phyloP scores from a whole-genome alignment of 768 basidiomycete species.

The Neoboletus magnificus region DNA sequence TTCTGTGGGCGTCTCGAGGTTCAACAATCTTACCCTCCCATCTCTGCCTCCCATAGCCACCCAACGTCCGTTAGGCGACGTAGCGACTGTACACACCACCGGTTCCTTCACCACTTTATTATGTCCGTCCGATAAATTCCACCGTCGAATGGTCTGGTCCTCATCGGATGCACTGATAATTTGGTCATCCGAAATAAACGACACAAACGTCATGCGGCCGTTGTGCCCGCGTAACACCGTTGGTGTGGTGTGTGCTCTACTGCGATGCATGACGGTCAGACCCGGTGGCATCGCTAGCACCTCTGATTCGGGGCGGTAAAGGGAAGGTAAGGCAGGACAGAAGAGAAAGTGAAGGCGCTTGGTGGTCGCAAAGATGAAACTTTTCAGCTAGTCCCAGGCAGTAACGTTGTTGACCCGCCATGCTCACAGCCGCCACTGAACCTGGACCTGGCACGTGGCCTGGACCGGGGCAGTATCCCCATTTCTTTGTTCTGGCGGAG shows the following conservation, averaged over 20 bases:
- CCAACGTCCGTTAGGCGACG: slow-evolving; percentile 11
- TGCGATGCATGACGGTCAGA: background rate
- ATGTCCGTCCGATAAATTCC: slow-evolving; percentile 4
- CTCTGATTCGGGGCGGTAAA: background rate
- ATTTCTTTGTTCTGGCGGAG: background rate
- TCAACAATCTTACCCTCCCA: slow-evolving; percentile 8
- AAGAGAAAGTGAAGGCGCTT: background rate
- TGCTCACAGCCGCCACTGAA: slow-evolving; percentile 1
- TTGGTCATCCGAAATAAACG: slow-evolving; percentile 11
- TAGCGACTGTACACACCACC: background rate
- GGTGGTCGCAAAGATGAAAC: background rate
- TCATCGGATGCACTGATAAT: slow-evolving; percentile 19
- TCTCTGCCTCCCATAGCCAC: slow-evolving; percentile 18
- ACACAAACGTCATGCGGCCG: slow-evolving; percentile 10
- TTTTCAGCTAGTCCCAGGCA: background rate
- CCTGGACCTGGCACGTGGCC: slow-evolving; percentile 8
- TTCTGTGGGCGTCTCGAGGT: background rate
- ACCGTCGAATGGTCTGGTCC: slow-evolving; percentile 19
- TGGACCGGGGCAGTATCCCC: background rate
- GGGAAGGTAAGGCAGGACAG: background rate
- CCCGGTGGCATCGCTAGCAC: slow-evolving; percentile 1
- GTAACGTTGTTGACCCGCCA: background rate
- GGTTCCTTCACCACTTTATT: slow-evolving; percentile 3
- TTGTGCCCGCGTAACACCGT: slow-evolving; percentile 15
- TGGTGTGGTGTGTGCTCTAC: background rate